Base-by-base conservation (phyloP, 1,284 basidiomycete genomes). In the Trametes hirsuta region DNA sequence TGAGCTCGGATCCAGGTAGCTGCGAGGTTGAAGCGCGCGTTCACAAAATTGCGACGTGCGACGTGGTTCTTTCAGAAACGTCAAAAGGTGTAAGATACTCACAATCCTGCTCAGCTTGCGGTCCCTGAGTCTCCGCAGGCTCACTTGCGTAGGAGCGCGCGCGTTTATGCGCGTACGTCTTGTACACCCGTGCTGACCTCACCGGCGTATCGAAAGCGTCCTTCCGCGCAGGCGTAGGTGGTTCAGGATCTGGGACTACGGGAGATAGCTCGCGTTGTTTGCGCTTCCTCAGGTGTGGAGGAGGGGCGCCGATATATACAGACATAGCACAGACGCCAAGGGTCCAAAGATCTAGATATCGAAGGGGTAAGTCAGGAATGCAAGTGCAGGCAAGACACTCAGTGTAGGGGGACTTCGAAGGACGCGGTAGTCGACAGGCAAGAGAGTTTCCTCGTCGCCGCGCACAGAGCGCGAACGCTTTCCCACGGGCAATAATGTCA, bases 111-210 rank as follows among this genome's bases (percentile, higher is more conserved):
- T 12, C 55, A 2, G 50, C 53, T 1, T 30, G 49, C 14, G 48
- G 53, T 3, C 40, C 34, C n/a, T 14, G 40, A 30, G 48, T 47
- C 12, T 45, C 54, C 14, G 30, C 49, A 6, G 48, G 41, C 5
- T 59, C 53, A 25, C 54, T 54, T n/a, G 57, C 51, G 35, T 47
- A 54, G 2, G 63, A 59, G 3, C 57, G 49, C 15, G 47, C 54
- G 44, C 59, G 64, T 36, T 61, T 63, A 36, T 61, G 54, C 10
- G 61, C 56, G 12, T 65, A 65, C 5, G 64, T 63, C 50, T 54
- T 65, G 47, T 39, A 50, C 2, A 61, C 54, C 12, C 56, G 61
- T 11, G 56, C 47, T 5, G 58, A 63, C 12, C 52, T 47, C 8
- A 35, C 34, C 0, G 49, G 59, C 6, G 58, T 59, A 14, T 47